These are phyloP conservation scores for Talaromyces stipitatus DNA, from an alignment of 495 filamentous ascomycete species.

Conservation along the genomic window DNA sequence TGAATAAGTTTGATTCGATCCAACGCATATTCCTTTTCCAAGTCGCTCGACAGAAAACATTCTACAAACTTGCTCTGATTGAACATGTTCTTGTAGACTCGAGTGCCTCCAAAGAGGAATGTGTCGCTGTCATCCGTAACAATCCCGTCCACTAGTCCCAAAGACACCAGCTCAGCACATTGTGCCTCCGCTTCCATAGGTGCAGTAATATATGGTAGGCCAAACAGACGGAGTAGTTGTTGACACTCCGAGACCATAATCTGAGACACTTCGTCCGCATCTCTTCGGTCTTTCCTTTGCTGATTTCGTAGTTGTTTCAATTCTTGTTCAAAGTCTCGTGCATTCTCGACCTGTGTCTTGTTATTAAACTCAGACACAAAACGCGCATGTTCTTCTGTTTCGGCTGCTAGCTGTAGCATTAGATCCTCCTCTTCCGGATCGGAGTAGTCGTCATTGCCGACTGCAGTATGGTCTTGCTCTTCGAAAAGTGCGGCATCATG, in stretches of 20 bases:
- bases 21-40: constrained; percentile 84
- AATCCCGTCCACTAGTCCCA: constrained; percentile 90
- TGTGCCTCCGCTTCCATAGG: constrained; percentile 99
- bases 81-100: constrained; percentile 99
- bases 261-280: constrained; percentile 91
- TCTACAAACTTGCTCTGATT: constrained; percentile 95
- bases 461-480: constrained; percentile 8
- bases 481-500: constrained; percentile 21
- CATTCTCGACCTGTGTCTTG: constrained; percentile 47
- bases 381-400: constrained; percentile 85
- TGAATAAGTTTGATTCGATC: constrained; percentile 75
- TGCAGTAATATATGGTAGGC: constrained; percentile 90
- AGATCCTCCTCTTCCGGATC: constrained; percentile 92
- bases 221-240: constrained; percentile 81
- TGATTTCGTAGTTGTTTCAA: constrained; percentile 80
- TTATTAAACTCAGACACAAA: constrained; percentile 83
- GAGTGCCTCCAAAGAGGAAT: constrained; percentile 94
- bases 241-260: constrained; percentile 95
- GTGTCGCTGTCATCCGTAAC: constrained; percentile 97
- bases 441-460: constrained; percentile 48
- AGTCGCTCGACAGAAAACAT: constrained; percentile 81
- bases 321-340: constrained; percentile 76
- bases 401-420: constrained; percentile 71
- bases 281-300: constrained; percentile 89
- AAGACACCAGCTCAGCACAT: constrained; percentile 79